Evolutionary conservation across 768 basidiomycete species (phyloP), one percentile per base, ranked within the genome.

Genomic region (Amanita jacksonii): DNA sequence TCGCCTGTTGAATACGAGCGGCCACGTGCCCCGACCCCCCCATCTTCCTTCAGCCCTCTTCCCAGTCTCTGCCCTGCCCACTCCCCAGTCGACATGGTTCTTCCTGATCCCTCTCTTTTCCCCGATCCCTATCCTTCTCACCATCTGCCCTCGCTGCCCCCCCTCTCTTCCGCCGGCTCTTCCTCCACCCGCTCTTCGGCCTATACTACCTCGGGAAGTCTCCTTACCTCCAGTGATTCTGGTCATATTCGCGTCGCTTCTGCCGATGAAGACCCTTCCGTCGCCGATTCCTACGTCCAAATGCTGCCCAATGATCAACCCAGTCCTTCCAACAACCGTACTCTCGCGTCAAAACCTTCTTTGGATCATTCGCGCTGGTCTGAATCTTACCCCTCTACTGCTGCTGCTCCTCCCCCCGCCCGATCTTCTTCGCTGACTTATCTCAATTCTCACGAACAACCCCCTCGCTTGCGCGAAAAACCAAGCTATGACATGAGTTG

Each of bases 171-270:
- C 3, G 73, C 74, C 32, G 76, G 76, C 35, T 83, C 87, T 0
- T 81, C 82, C 19, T 85, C 84, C 4, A 76, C 81, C 5, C 73
- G 85, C 39, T 86, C 85, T 6, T 84, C 83, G 3, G 83, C 85
- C 4, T 86, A 86, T 56, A 82, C 83, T 18, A 81, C 73, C 60
- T 76, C 77, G 15, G 81, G 79, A 43, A 81, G 80, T 59, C 70
- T 73, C 15, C 58, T 75, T 34, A 65, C 71, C 19, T 75, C 77
- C 32, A 69, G 69, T 30, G 85, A 87, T 61, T 78, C 72, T 43
- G 69, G 71, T 16, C 74, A 79, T 58, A 71, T 85, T 34, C 81
- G 76, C 46, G 77, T 85, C 52, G 80, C 68, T 23, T 74, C 79
- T 4, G 70, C 66, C 47, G 79, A 82, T 48, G 79, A 83, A 40